Conservation (phyloP, 768 basidiomycete species). For the Mycena filopes region DNA sequence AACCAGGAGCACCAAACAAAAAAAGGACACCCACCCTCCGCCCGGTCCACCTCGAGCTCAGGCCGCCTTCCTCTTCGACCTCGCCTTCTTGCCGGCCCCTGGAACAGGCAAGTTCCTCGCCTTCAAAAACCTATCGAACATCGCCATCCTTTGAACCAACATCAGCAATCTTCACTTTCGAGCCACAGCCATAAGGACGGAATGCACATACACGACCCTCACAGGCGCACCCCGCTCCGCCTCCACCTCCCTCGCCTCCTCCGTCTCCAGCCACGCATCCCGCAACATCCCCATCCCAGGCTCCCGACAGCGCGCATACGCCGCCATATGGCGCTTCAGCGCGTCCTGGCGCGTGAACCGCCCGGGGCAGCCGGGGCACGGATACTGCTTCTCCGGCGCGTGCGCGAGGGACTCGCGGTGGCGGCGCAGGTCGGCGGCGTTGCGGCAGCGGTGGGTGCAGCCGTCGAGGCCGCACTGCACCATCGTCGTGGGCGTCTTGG, state of each 20-base stretch:
- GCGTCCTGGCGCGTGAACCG: conserved; percentile 4
- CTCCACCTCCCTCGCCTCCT: background rate
- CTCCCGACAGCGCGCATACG: background rate
- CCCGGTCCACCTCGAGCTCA: too few relatives aligned
- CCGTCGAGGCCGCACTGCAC: conserved; percentile 1
- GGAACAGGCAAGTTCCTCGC: too few relatives aligned
- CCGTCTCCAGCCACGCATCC: background rate
- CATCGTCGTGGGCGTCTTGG: too few relatives aligned
- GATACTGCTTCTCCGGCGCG: background rate
- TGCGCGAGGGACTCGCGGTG: conserved; percentile 22
- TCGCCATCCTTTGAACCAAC: background rate
- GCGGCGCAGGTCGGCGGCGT: conserved; percentile 8
- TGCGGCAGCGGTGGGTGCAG: background rate
- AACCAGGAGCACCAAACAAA: too few relatives aligned
- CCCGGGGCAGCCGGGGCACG: conserved; percentile 2
- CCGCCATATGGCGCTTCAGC: background rate
- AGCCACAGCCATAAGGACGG: background rate
- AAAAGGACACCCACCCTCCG: too few relatives aligned
- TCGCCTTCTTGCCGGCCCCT: too few relatives aligned
- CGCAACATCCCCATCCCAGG: background rate
- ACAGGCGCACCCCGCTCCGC: background rate
- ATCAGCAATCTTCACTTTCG: background rate
- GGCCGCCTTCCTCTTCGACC: too few relatives aligned
- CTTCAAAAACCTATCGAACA: background rate
- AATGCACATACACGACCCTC: background rate